Evolutionary conservation across 306 rosid species (phyloP), one percentile per base, ranked within the genome.

Genomic region (Pterocarpus santalinus): DNA sequence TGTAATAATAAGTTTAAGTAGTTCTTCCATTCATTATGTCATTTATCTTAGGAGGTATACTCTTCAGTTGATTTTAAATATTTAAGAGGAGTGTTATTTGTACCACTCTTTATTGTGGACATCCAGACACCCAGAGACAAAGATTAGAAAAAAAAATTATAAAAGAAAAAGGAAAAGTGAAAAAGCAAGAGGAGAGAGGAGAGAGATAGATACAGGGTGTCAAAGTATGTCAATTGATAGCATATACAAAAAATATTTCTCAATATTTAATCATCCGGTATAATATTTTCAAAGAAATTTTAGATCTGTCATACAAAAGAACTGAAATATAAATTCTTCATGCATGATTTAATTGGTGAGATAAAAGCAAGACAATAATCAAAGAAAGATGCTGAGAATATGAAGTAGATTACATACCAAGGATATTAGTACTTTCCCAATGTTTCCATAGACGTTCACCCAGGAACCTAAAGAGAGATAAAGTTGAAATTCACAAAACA

Each of bases 391-490:
- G 38, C 3, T 28, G 10, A 39, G 14, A 57, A 30, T 73, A 53
- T 13, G 17, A 16, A 46, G 22, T 12, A 43, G 12, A 66, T 65
- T 60, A 81, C 76, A 47, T 89, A 92, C 98, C 97, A 91, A 72
- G 53, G 94, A 92, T 72, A 92, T 88, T 36, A 94, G 64, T 41
- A 91, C 89, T 90, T 94, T 92, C 60, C 97, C 98, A 41, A 87
- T 76, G 76, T 92, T 94, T 52, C 97, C 98, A 80, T 86, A 90
- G 51, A 94, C 92, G 89, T 92, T 94, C 53, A 91, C 90, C 97
- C 88, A 92, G 2, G 98, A 92, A 86, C 67, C 98, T 91, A 83
- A 11, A 85, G 79, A 76, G 28, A 79, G 12, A 55, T 8, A 10
- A 71, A 74, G 34, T 71, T 70, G 72, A 67, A 65, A 55, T 61